phyloP scores from a whole-genome alignment of 1,139 yeast genomes.

The Pneumocystis wakefieldiae region DNA sequence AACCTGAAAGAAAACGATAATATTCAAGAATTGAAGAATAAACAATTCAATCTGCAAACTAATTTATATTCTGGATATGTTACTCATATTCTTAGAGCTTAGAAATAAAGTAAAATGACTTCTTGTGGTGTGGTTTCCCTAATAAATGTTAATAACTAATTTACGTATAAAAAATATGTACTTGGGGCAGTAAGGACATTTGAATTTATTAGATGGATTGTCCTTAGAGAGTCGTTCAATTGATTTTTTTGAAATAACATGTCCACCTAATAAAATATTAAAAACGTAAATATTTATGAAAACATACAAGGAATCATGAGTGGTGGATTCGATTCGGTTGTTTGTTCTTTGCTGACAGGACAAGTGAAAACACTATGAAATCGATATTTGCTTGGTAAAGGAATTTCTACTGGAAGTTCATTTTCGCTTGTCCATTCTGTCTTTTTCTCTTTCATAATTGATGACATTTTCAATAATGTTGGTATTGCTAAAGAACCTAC shows the following conservation, averaged over 20 bases:
- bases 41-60: no score
- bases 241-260: conserved; percentile 41
- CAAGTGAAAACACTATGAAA: conserved; percentile 83
- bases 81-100: not conserved
- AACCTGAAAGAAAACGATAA: conserved; percentile 12
- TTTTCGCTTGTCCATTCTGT: conserved; percentile 43
- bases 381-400: conserved; percentile 35
- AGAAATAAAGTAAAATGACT: not conserved
- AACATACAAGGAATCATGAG: conserved; percentile 45
- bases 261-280: conserved; percentile 18
- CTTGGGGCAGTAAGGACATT: not conserved
- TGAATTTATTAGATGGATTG: conserved; percentile 23
- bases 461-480: conserved; percentile 49
- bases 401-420: conserved; percentile 47
- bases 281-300: not conserved
- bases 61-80: not conserved
- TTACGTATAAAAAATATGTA: not conserved
- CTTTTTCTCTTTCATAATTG: conserved; percentile 32
- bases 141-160: not conserved
- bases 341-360: conserved; percentile 79
- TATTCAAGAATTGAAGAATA: not conserved
- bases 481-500: conserved; percentile 66
- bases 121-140: not conserved
- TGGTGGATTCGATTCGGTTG: conserved; percentile 45
- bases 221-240: conserved; percentile 28